Evolutionary conservation across 768 basidiomycete species (phyloP).

Genomic region (Trametes gibbosa): DNA sequence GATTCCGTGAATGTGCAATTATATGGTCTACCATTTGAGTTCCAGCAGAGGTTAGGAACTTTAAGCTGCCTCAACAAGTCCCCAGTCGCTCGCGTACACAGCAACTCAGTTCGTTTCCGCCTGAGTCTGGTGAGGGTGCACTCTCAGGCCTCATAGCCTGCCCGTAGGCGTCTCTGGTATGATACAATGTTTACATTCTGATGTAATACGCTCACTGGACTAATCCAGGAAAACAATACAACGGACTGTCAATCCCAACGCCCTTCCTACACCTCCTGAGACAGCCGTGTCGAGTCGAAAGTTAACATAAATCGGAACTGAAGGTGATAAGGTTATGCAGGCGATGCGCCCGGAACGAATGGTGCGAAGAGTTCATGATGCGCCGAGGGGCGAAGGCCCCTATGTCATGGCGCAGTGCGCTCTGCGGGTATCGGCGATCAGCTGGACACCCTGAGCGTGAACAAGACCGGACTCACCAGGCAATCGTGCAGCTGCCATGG

Average conservation of each 20-base stretch:
- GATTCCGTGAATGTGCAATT: too few species aligned
- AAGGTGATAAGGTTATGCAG: constrained; percentile 3
- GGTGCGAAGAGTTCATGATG: not conserved
- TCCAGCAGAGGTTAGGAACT: too few species aligned
- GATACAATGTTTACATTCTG: not conserved
- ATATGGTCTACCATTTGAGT: too few species aligned
- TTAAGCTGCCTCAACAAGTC: too few species aligned
- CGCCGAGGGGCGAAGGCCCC: not conserved
- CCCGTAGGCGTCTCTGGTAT: too few species aligned
- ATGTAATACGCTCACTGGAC: not conserved
- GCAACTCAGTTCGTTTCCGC: too few species aligned
- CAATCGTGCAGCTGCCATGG: constrained; percentile 16
- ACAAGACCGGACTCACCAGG: constrained; percentile 4
- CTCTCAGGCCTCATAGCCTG: too few species aligned
- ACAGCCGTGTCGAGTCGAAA: not conserved
- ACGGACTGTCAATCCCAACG: not conserved
- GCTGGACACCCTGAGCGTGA: not conserved
- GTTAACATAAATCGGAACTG: not conserved
- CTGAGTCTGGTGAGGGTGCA: too few species aligned
- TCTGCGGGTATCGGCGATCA: not conserved
- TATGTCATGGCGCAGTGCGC: not conserved
- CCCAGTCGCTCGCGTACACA: too few species aligned
- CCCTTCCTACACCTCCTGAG: not conserved
- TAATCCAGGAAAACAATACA: constrained; percentile 7
- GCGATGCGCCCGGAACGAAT: constrained; percentile 10